Base-by-base conservation (phyloP, 1,284 basidiomycete genomes). In the Leucoagaricus sp. region DNA sequence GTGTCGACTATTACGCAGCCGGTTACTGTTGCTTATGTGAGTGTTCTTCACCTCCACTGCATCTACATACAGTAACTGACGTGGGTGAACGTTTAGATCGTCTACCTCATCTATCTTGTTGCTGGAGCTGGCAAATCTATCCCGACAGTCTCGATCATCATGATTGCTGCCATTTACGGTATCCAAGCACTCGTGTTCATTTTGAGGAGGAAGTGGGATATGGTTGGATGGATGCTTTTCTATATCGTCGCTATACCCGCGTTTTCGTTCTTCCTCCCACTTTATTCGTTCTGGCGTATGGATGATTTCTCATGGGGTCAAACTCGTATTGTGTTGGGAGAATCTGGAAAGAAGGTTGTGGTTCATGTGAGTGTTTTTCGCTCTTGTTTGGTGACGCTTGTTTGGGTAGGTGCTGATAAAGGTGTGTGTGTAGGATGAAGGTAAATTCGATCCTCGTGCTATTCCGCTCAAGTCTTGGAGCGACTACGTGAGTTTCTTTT, bases 211-310 rank as follows among this genome's bases (percentile, higher is more conserved):
- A 92, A 95, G 70, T 96, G 93, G 94, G 93, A 95, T 71, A 96
- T 95, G 91, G 85, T 94, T 63, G 93, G 93, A 2, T 97, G 94
- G 94, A 97, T 98, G 94, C 68, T 96, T 42, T 95, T 98, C 76
- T 98, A 97, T 75, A 91, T 98, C 69, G 71, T 94, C 19, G 95
- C 94, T 51, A 94, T 96, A 62, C 94, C 94, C 3, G 84, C 85
- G 49, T 96, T 94, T 79, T 95, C 95, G 19, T 89, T 99, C 77
- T 83, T 95, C 74, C 82, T 98, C 38, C 96, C 96, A 0, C 75
- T 98, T 19, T 98, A 98, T 73, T 96, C 96, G 1, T 98, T 98
- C 87, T 99, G 96, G 96, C 87, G 83, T 64, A 98, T 98, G 96
- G 96, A 98, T 74, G 94, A 97, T 75, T 98, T 98, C 84, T 96